phyloP scores from a whole-genome alignment of 1,284 basidiomycete genomes.

The Mycosarcoma maydis region DNA sequence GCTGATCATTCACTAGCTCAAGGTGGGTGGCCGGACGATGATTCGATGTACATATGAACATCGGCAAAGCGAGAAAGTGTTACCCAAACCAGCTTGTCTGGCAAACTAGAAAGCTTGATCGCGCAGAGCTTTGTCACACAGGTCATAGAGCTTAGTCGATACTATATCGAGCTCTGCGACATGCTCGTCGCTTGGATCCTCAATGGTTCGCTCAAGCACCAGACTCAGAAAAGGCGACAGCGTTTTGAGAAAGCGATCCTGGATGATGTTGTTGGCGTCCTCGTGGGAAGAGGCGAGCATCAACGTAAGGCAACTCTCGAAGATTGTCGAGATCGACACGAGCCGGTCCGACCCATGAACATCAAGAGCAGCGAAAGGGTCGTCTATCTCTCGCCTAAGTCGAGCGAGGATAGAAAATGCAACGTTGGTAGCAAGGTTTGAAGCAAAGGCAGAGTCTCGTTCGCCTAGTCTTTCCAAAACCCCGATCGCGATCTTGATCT shows the following conservation, averaged over 20 bases:
- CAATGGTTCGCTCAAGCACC: conserved; percentile 2
- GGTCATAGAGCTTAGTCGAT: conserved; percentile 8
- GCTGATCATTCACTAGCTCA: conserved; percentile 12
- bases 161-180: conserved; percentile 15
- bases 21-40: conserved; percentile 35
- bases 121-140: not conserved
- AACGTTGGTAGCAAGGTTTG: not conserved
- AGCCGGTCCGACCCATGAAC: not conserved
- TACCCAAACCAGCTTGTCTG: too few relatives aligned
- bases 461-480: conserved; percentile 9
- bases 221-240: conserved; percentile 6
- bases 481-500: conserved; percentile 7
- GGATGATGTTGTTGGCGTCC: not conserved
- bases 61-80: not conserved
- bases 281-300: not conserved
- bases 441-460: not conserved
- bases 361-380: not conserved
- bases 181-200: not conserved
- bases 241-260: not conserved
- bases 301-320: conserved; percentile 1
- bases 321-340: conserved; percentile 1
- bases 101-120: not conserved
- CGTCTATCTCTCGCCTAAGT: not conserved
- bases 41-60: conserved; percentile 26
- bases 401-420: not conserved